A percentile compares a stretch with the other conserved stretches of the same genome.
These are phyloP conservation scores for Hypoxylon intermedium DNA, from an alignment of 495 filamentous ascomycete species.

Conservation along the genomic window DNA sequence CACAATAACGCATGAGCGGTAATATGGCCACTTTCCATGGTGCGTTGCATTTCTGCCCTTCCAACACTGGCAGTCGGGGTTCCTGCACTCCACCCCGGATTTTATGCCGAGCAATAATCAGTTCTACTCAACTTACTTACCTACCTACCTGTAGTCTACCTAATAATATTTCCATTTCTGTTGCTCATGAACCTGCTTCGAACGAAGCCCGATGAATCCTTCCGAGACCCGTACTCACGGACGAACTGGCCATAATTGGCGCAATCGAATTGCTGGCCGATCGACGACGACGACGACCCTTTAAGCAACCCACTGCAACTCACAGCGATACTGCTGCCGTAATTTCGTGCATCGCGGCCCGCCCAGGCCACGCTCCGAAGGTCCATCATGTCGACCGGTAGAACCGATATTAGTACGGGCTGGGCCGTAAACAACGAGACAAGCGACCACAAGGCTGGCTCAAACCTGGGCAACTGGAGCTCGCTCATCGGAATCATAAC, in stretches of 20 bases:
- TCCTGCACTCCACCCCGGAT: constrained; percentile 12
- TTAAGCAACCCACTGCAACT: constrained; percentile 3
- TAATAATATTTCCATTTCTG: constrained; percentile 3
- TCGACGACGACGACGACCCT: neutral
- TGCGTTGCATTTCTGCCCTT: neutral
- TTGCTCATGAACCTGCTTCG: constrained; percentile 18
- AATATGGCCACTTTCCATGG: too few species aligned
- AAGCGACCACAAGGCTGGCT: constrained; percentile 45
- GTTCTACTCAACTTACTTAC: constrained; percentile 2
- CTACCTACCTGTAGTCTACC: neutral
- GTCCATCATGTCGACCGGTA: constrained; percentile 26
- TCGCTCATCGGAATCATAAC: constrained; percentile 93
- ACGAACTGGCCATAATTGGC: constrained; percentile 27
- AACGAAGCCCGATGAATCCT: constrained; percentile 27
- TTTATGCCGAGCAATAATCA: constrained; percentile 22
- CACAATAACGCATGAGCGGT: neutral
- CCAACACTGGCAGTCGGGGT: constrained; percentile 1
- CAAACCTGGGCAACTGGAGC: constrained; percentile 76
- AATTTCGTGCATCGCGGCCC: constrained; percentile 6
- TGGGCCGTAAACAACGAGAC: constrained; percentile 44
- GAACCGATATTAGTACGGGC: constrained; percentile 20
- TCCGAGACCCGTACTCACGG: constrained; percentile 11
- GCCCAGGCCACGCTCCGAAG: constrained; percentile 18
- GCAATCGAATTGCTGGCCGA: constrained; percentile 11
- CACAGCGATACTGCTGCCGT: constrained; percentile 6